Evolutionary conservation across 2,329 filamentous ascomycete genomes (phyloP).

Genomic region (Aspergillus phoenicis): DNA sequence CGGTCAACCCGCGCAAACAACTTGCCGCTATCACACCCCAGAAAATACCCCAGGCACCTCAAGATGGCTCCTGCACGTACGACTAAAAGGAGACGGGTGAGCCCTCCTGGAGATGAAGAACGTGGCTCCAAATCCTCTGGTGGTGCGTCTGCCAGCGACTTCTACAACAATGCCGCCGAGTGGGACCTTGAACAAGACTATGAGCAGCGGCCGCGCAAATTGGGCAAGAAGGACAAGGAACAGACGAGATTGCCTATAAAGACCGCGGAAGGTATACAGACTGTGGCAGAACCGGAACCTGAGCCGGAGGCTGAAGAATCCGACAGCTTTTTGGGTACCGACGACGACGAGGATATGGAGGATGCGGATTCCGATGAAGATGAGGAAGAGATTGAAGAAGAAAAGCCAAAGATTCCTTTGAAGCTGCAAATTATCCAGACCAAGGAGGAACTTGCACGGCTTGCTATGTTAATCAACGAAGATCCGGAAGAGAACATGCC

Average conservation of each 20-base stretch:
- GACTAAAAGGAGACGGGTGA: slow-evolving; percentile 55
- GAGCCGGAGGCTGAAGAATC: slow-evolving; percentile 55
- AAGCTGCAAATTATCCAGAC: slow-evolving; percentile 80
- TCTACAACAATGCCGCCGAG: slow-evolving; percentile 72
- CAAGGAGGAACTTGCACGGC: slow-evolving; percentile 87
- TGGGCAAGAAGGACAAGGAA: slow-evolving; percentile 72
- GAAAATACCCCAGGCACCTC: slow-evolving; percentile 7
- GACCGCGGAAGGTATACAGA: slow-evolving; percentile 76
- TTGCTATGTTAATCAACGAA: slow-evolving; percentile 81
- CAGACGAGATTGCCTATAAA: slow-evolving; percentile 81
- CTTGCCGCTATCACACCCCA: not conserved
- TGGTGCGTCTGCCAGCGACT: slow-evolving; percentile 48
- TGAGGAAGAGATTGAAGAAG: slow-evolving; percentile 51
- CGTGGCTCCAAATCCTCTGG: slow-evolving; percentile 31
- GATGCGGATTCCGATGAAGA: slow-evolving; percentile 48
- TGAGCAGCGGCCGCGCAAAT: slow-evolving; percentile 75
- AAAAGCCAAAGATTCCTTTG: slow-evolving; percentile 67
- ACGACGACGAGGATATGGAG: slow-evolving; percentile 54
- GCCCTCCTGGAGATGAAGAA: slow-evolving; percentile 47
- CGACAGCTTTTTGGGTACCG: slow-evolving; percentile 65
- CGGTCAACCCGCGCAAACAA: not conserved
- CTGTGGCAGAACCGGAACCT: slow-evolving; percentile 52
- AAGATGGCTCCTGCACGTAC: slow-evolving; percentile 52
- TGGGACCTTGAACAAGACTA: slow-evolving; percentile 95
- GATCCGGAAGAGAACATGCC: slow-evolving; percentile 87